Evolutionary conservation across 2,329 filamentous ascomycete genomes (phyloP).

Genomic region (Aspergillus fischeri): DNA sequence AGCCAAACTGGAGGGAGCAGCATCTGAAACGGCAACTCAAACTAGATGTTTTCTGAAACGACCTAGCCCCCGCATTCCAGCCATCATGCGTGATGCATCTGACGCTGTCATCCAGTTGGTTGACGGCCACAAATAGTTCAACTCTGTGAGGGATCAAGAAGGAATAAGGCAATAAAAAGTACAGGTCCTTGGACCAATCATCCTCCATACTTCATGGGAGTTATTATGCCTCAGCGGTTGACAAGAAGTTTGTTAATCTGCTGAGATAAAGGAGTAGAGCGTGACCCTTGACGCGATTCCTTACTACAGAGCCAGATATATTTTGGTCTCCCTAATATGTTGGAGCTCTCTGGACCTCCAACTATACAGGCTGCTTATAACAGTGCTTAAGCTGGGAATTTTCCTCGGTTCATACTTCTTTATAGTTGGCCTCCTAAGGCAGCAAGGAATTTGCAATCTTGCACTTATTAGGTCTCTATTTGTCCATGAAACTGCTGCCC

Average conservation of each 20-base stretch:
- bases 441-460: too few relatives aligned
- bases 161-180: neutral
- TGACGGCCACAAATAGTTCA: neutral
- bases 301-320: neutral
- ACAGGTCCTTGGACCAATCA: neutral
- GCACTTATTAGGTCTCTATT: too few relatives aligned
- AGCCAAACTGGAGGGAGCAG: neutral
- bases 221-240: neutral
- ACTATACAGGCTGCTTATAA: neutral
- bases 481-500: too few relatives aligned
- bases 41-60: slow-evolving; percentile 1
- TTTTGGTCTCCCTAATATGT: neutral
- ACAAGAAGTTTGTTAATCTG: neutral
- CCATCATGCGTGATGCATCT: neutral
- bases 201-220: neutral
- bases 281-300: neutral
- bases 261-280: neutral
- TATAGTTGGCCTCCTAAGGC: too few relatives aligned
- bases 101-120: neutral
- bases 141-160: too few relatives aligned
- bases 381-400: neutral
- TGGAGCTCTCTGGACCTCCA: neutral
- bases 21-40: neutral
- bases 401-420: too few relatives aligned
- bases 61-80: slow-evolving; percentile 4